Evolutionary conservation across 805 yeast species (phyloP), one percentile per base, ranked within the genome.

Genomic region (Cyberlindnera veronae): DNA sequence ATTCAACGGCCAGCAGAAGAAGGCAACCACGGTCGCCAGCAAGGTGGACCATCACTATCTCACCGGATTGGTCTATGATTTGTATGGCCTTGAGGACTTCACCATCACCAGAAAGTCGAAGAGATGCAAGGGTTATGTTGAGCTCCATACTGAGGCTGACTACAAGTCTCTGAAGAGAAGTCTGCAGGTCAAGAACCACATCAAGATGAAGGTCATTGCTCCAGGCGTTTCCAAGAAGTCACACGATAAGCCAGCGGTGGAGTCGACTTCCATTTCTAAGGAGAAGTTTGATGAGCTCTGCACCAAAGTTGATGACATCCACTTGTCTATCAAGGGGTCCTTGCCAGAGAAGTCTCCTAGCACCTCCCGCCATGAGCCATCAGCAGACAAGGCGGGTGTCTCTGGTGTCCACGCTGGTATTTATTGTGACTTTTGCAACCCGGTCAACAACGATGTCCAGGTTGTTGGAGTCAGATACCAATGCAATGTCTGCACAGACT

Each of bases 101-200:
- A 28, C 11, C 3, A 32, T 48, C 29, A 23, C 37, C n/a, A 42
- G 52, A 38, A 42, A 44, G 33, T 48, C 52, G 7, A 48, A 45
- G 39, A 32, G 39, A 27, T 19, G 34, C 18, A 42, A 43, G 29
- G 39, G 43, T 8, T 48, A 45, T 24, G 42, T 43, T 4, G 18
- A 24, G 5, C 16, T 48, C 19, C 28, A 36, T 9, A 18, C 37
- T 11, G 32, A 16, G 3, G 22, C 33, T 13, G 52, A 48, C 38
- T 48, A 36, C 34, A 45, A 34, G 36, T 23, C 33, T 4, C 19
- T 48, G 20, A 34, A 36, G 19, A 41, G 48, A 32, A 45, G 49
- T 32, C 27, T 48, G 15, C 33, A 42, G 23, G 52, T 48, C 17
- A 48, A 48, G 38, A 41, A 22, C 10, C 43, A 38, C 34, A 16